Evolutionary conservation across 1,284 basidiomycete genomes (phyloP).

Genomic region (Sporisorium scitamineum): DNA sequence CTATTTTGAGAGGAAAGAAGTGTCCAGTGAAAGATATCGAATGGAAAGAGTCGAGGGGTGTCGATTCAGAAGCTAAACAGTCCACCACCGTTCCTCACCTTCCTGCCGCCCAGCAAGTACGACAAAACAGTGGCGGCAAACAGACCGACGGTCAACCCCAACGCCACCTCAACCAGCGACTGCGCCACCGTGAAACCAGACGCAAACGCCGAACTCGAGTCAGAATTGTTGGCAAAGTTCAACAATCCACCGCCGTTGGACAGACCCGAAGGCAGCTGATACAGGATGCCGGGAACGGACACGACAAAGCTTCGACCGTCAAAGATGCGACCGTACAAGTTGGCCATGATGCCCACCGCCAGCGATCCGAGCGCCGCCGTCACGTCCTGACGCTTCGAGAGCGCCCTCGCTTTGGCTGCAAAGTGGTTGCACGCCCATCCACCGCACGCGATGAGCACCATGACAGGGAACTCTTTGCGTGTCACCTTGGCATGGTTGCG

Average conservation of each 20-base stretch:
- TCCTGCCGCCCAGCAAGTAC: constrained; percentile 59
- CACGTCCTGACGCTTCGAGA: constrained; percentile 56
- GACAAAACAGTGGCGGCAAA: constrained; percentile 64
- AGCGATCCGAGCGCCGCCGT: constrained; percentile 76
- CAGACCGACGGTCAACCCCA: constrained; percentile 67
- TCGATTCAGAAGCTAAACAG: constrained; percentile 64
- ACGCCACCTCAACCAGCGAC: constrained; percentile 63
- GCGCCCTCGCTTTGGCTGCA: constrained; percentile 38
- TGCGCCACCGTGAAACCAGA: constrained; percentile 51
- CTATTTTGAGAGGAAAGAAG: neutral
- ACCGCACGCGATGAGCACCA: constrained; percentile 79
- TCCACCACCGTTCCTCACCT: constrained; percentile 57
- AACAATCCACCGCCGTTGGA: constrained; percentile 86
- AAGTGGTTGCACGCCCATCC: constrained; percentile 75
- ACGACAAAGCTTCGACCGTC: constrained; percentile 82
- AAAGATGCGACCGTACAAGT: constrained; percentile 84
- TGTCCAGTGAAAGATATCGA: neutral
- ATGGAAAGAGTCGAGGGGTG: no score
- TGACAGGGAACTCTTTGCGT: constrained; percentile 77
- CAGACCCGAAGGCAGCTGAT: constrained; percentile 89
- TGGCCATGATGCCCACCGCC: constrained; percentile 83
- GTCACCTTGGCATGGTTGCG: constrained; percentile 78
- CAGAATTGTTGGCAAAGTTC: constrained; percentile 73
- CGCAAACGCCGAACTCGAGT: constrained; percentile 31
- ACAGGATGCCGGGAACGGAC: constrained; percentile 76